Evolutionary conservation across 805 yeast species (phyloP).

Genomic region (Suhomyces canberraensis): DNA sequence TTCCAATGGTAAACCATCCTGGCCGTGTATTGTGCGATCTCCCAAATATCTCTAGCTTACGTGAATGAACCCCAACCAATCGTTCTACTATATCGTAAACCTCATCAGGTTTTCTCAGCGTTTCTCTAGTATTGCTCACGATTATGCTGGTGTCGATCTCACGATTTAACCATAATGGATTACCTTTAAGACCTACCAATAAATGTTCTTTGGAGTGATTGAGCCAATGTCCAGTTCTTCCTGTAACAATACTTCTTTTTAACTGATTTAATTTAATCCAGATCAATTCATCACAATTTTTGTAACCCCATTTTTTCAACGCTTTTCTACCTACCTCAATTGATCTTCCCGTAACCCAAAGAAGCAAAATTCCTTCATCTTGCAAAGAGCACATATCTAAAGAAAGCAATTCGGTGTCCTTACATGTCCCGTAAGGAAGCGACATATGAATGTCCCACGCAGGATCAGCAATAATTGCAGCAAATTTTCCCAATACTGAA

Average conservation of each 20-base stretch:
- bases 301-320: conserved; percentile 78
- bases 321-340: conserved; percentile 83
- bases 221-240: conserved; percentile 96
- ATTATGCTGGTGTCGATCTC: conserved; percentile 71
- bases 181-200: conserved; percentile 80
- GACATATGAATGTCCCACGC: conserved; percentile 97
- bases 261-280: conserved; percentile 93
- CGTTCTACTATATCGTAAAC: conserved; percentile 81
- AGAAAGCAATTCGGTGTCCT: conserved; percentile 67
- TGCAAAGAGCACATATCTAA: conserved; percentile 69
- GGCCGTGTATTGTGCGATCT: conserved; percentile 80
- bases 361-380: conserved; percentile 75
- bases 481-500: conserved; percentile 70
- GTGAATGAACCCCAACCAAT: conserved; percentile 68
- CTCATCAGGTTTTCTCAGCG: conserved; percentile 90
- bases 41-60: conserved; percentile 88
- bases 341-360: conserved; percentile 96
- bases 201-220: conserved; percentile 93
- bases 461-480: conserved; percentile 84
- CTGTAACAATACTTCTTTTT: conserved; percentile 86
- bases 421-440: conserved; percentile 70
- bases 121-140: conserved; percentile 82
- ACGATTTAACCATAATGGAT: conserved; percentile 66
- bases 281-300: conserved; percentile 70
- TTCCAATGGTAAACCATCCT: conserved; percentile 87